Evolutionary conservation across 208 protist species (phyloP).

Genomic region (Zelonia costaricensis): DNA sequence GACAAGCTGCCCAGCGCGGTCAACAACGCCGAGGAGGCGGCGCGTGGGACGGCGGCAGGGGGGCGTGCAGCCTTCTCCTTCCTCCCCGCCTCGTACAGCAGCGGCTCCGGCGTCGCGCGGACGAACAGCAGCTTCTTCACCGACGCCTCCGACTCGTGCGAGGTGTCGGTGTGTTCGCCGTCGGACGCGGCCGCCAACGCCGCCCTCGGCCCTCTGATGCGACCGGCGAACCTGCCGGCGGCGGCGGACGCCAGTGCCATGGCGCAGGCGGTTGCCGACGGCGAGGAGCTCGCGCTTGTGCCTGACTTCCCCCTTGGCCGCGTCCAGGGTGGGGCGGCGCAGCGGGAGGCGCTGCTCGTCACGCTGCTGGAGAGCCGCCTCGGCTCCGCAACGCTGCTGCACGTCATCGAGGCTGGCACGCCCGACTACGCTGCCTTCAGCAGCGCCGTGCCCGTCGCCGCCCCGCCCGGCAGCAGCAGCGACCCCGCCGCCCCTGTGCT

Average conservation of each 20-base stretch:
- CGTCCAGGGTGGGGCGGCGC: conserved; percentile 37
- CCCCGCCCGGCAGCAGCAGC: neutral
- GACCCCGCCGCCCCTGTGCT: conserved; percentile 3
- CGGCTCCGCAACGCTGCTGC: conserved; percentile 30
- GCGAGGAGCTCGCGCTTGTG: conserved; percentile 24
- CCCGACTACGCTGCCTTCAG: conserved; percentile 47
- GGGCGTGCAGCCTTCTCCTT: conserved; percentile 7
- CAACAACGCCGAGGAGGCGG: conserved; percentile 23
- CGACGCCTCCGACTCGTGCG: conserved; percentile 13
- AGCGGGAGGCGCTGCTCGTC: conserved; percentile 46
- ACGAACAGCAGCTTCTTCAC: conserved; percentile 25
- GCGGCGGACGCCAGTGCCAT: conserved; percentile 3
- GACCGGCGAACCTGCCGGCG: conserved; percentile 13
- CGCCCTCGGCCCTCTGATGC: conserved; percentile 21
- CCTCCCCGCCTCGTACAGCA: conserved; percentile 17
- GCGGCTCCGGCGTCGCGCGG: neutral
- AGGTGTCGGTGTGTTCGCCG: conserved; percentile 4
- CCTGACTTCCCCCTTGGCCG: conserved; percentile 27
- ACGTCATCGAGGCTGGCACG: conserved; percentile 55
- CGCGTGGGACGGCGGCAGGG: neutral
- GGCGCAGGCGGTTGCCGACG: conserved; percentile 18
- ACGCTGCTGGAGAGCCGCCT: conserved; percentile 41
- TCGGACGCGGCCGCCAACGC: conserved; percentile 15
- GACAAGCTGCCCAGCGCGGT: conserved; percentile 10
- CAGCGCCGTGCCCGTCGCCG: conserved; percentile 28